Evolutionary conservation across 2,329 filamentous ascomycete genomes (phyloP).

Genomic region (Cryphonectria nitschkei): DNA sequence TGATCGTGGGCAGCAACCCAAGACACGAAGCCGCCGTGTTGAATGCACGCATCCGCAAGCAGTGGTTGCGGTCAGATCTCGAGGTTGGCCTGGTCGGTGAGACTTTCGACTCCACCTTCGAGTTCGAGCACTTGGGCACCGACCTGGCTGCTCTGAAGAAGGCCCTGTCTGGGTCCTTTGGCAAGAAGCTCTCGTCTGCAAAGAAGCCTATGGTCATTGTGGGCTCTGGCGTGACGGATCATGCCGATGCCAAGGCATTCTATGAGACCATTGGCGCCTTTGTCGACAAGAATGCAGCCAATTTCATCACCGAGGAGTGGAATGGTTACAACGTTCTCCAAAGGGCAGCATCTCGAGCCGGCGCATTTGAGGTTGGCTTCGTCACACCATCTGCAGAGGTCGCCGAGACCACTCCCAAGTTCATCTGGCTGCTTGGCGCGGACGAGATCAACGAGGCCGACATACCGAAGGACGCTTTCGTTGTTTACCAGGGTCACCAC

Average conservation of each 20-base stretch:
- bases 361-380: conserved; percentile 95
- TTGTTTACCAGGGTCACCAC: conserved; percentile 98
- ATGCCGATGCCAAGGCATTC: conserved; percentile 86
- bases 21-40: conserved; percentile 93
- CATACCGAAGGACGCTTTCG: conserved; percentile 93
- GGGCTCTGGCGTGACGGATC: conserved; percentile 89
- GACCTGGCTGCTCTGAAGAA: conserved; percentile 82
- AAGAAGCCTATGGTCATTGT: conserved; percentile 97
- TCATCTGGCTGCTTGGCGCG: conserved; percentile 94
- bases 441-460: conserved; percentile 86
- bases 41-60: conserved; percentile 96
- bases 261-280: conserved; percentile 90
- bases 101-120: conserved; percentile 90
- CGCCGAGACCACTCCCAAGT: conserved; percentile 85
- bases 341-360: conserved; percentile 86
- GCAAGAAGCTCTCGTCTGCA: conserved; percentile 86
- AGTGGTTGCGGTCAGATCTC: conserved; percentile 94
- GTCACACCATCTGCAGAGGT: conserved; percentile 81
- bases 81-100: conserved; percentile 92
- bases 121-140: conserved; percentile 86
- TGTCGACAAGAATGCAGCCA: conserved; percentile 88
- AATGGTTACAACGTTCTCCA: conserved; percentile 98
- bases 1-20: conserved; percentile 93
- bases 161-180: conserved; percentile 83
- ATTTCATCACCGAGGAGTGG: conserved; percentile 89